A percentile compares a stretch with the other conserved stretches of the same genome.
These are phyloP conservation scores for Apiospora kogelbergensis DNA, from an alignment of 2,329 filamentous ascomycete species.

Conservation along the genomic window DNA sequence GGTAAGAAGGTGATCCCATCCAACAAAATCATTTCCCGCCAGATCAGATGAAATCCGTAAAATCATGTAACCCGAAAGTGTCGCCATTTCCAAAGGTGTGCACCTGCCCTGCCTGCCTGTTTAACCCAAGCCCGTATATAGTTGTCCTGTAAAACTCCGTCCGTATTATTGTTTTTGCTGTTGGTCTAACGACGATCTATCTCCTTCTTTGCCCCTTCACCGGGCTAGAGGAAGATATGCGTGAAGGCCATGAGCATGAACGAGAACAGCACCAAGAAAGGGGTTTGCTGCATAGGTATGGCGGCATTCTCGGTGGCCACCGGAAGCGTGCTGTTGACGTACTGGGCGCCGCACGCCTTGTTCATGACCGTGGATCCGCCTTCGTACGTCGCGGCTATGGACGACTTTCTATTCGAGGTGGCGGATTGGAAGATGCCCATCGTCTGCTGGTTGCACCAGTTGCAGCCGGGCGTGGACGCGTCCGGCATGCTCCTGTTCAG, in stretches of 20 bases:
- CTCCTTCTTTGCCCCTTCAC: not conserved
- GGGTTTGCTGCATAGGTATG: constrained; percentile 17
- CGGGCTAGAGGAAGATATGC: constrained; percentile 22
- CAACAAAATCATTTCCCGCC: not conserved
- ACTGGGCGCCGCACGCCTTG: constrained; percentile 57
- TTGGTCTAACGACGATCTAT: not conserved
- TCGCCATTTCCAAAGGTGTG: not conserved
- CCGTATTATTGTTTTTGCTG: not conserved
- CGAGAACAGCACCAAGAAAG: constrained; percentile 24
- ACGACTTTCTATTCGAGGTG: constrained; percentile 63
- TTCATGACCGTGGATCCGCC: constrained; percentile 74
- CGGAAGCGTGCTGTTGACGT: constrained; percentile 57
- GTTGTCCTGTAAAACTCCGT: not conserved
- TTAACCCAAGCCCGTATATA: not conserved
- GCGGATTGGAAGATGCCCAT: constrained; percentile 79
- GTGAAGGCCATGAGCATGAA: constrained; percentile 23
- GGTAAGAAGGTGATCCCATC: not conserved
- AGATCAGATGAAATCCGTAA: not conserved
- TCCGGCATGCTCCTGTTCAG: constrained; percentile 71
- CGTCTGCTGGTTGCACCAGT: constrained; percentile 71
- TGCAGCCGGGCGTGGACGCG: constrained; percentile 71
- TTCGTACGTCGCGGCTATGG: constrained; percentile 68
- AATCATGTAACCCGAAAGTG: not conserved
- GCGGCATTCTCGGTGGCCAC: constrained; percentile 27
- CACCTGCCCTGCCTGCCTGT: not conserved